Evolutionary conservation across 2,329 filamentous ascomycete genomes (phyloP).

Genomic region (Ascochyta clinopodiicola): DNA sequence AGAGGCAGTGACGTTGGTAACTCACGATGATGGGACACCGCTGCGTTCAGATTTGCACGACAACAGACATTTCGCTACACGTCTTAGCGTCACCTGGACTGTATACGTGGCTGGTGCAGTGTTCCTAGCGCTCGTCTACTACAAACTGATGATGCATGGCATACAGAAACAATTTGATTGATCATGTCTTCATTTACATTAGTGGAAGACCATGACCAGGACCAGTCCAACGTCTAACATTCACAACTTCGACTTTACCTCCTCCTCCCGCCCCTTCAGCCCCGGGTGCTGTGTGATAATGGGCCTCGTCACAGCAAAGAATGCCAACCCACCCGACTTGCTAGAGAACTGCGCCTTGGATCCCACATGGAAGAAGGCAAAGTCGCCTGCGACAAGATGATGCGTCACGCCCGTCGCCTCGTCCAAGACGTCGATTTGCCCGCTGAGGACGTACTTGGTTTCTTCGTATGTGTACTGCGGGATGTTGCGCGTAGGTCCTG

Average conservation of each 20-base stretch:
- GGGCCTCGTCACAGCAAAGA: slow-evolving; percentile 33
- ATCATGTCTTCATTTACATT: no score
- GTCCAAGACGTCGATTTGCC: slow-evolving; percentile 35
- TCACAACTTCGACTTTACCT: slow-evolving; percentile 20
- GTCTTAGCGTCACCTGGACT: no score
- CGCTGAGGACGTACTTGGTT: slow-evolving; percentile 34
- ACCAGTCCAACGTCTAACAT: no score
- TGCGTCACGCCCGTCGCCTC: slow-evolving; percentile 35
- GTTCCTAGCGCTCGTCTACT: no score
- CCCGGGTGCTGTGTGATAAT: slow-evolving; percentile 27
- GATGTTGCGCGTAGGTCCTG: slow-evolving; percentile 28
- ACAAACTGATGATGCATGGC: no score
- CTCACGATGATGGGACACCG: no score
- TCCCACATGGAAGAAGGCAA: slow-evolving; percentile 36
- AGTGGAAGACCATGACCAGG: no score
- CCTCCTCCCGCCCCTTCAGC: slow-evolving; percentile 29
- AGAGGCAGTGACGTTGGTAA: no score
- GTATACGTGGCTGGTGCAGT: no score
- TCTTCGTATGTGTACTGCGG: slow-evolving; percentile 34
- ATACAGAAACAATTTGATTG: no score
- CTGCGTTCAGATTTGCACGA: no score
- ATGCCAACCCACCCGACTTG: slow-evolving; percentile 30
- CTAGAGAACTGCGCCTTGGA: slow-evolving; percentile 33
- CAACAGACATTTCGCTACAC: no score
- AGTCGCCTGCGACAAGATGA: slow-evolving; percentile 34